Conservation (phyloP, 1,139 yeast species). For the Pichia sp. region DNA sequence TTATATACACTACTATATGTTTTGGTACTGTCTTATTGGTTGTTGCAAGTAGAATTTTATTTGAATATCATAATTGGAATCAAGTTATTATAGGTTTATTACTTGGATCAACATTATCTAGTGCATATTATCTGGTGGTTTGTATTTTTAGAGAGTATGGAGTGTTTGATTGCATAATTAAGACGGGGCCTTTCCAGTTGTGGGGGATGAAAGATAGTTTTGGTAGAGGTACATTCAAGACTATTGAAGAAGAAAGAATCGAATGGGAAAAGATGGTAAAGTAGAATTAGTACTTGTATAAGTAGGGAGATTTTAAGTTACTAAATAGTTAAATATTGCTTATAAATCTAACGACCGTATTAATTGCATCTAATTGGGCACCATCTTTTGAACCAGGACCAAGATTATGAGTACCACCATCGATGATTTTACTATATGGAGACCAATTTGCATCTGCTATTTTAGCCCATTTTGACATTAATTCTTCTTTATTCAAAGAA, state of each 20-base stretch:
- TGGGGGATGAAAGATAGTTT: conserved; percentile 50
- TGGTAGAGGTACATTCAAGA: conserved; percentile 12
- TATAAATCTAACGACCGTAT: conserved; percentile 15
- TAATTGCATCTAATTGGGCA: conserved; percentile 14
- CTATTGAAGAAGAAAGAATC: conserved; percentile 20
- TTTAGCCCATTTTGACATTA: conserved; percentile 46
- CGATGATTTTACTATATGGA: conserved; percentile 44
- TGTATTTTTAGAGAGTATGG: conserved; percentile 54
- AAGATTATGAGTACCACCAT: conserved; percentile 58
- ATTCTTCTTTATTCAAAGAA: conserved; percentile 39
- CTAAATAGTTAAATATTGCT: not conserved
- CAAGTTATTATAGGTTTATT: conserved; percentile 73
- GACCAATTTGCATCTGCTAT: conserved; percentile 47
- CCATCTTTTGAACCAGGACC: conserved; percentile 34
- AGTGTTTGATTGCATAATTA: conserved; percentile 50
- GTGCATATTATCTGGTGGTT: conserved; percentile 49
- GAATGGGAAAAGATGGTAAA: conserved; percentile 18
- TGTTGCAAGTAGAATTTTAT: conserved; percentile 68
- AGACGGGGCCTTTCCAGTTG: conserved; percentile 39
- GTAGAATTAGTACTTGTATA: not conserved
- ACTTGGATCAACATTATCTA: conserved; percentile 57
- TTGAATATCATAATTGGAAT: conserved; percentile 64
- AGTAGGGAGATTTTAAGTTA: not conserved
- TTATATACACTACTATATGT: conserved; percentile 1
- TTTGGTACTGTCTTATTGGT: conserved; percentile 34